Conservation (phyloP, 2,329 filamentous ascomycete genomes). For the Colletotrichum shisoi region DNA sequence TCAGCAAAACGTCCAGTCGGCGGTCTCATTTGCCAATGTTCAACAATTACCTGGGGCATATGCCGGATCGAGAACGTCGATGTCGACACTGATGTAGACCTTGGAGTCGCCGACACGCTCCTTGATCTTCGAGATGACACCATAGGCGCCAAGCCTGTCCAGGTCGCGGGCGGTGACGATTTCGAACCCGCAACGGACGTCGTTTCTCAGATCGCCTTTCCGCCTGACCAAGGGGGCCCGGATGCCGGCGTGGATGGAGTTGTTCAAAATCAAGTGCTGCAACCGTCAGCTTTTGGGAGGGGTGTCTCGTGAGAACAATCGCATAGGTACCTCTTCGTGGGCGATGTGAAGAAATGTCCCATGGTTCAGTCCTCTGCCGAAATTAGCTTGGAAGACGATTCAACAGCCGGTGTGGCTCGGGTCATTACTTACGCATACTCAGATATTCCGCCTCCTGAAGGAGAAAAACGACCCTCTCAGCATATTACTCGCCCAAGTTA, state of each 20-base stretch:
- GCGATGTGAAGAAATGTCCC: slow-evolving; percentile 70
- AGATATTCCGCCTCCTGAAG: slow-evolving; percentile 62
- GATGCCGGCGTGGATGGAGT: slow-evolving; percentile 69
- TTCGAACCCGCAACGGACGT: slow-evolving; percentile 66
- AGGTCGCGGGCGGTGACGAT: slow-evolving; percentile 70
- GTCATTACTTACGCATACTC: slow-evolving; percentile 61
- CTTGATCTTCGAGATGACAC: slow-evolving; percentile 71
- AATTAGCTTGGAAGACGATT: background rate
- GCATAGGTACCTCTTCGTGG: slow-evolving; percentile 59
- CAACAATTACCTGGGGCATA: slow-evolving; percentile 61
- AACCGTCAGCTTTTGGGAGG: background rate
- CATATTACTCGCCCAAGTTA: background rate
- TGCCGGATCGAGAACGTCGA: slow-evolving; percentile 80
- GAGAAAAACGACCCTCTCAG: too few relatives aligned
- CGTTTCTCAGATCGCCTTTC: slow-evolving; percentile 63
- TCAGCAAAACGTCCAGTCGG: background rate
- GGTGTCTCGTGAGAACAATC: background rate
- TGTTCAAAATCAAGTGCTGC: slow-evolving; percentile 62
- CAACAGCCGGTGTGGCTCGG: background rate
- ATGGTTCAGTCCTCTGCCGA: slow-evolving; percentile 61
- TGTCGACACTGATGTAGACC: slow-evolving; percentile 79
- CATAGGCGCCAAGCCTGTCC: slow-evolving; percentile 71
- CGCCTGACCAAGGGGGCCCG: slow-evolving; percentile 60
- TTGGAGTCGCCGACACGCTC: slow-evolving; percentile 59
- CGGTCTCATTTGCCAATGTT: background rate